Conservation (phyloP, 2,329 filamentous ascomycete genomes). For the Paracamarosporium sp. region DNA sequence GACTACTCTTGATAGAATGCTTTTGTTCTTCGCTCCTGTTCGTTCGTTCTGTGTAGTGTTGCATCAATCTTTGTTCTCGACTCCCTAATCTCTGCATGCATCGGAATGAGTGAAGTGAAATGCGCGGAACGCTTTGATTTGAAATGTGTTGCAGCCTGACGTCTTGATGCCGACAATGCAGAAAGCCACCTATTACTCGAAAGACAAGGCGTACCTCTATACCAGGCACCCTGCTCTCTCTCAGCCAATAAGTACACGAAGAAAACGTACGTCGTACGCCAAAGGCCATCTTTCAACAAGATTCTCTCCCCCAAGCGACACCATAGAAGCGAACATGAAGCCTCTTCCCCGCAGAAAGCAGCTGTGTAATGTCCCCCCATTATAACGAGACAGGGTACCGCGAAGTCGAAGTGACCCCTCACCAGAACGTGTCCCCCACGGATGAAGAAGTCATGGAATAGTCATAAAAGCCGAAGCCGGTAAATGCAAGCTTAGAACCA, state of each 20-base stretch:
- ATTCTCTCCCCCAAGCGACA: background rate
- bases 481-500: constrained; percentile 18
- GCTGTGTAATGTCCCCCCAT: too few relatives aligned
- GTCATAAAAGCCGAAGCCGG: constrained; percentile 15
- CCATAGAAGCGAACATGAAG: background rate
- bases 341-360: background rate
- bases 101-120: background rate
- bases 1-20: too few relatives aligned
- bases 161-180: constrained; percentile 1
- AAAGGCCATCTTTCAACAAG: background rate
- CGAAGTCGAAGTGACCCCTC: too few relatives aligned
- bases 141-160: background rate
- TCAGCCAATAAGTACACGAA: constrained; percentile 14
- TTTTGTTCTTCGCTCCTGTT: too few relatives aligned
- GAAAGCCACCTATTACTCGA: background rate
- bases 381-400: too few relatives aligned
- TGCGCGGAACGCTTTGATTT: constrained; percentile 3
- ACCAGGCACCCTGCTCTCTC: background rate
- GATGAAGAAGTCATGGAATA: constrained; percentile 6
- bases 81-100: too few relatives aligned
- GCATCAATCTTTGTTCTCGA: too few relatives aligned
- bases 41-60: too few relatives aligned
- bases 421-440: too few relatives aligned
- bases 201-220: background rate
- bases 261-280: background rate